Percentiles rank a stretch among this genome's conserved stretches.
Conservation (phyloP, 2,329 filamentous ascomycete genomes). For the Alternaria conjuncta region DNA sequence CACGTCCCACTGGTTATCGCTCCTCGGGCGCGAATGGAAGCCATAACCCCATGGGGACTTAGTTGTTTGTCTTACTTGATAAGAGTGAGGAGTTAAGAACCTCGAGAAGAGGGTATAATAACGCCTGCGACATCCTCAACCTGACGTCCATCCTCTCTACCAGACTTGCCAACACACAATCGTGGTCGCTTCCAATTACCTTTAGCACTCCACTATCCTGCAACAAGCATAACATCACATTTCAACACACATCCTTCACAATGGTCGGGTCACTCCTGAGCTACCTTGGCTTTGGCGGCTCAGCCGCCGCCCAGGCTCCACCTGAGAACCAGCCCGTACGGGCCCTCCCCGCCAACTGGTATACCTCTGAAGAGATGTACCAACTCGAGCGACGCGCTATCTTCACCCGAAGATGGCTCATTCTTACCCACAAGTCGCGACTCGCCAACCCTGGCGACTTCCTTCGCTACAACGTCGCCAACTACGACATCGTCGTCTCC, state of each 20-base stretch:
- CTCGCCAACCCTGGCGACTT: slow-evolving; percentile 63
- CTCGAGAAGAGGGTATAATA: slow-evolving; percentile 28
- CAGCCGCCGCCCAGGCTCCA: slow-evolving; percentile 13
- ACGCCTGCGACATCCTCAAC: slow-evolving; percentile 16
- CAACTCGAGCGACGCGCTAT: slow-evolving; percentile 58
- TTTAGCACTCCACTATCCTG: not conserved
- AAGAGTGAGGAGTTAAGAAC: slow-evolving; percentile 26
- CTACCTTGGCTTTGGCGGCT: slow-evolving; percentile 35
- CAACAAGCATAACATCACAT: not conserved
- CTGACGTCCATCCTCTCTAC: slow-evolving; percentile 11
- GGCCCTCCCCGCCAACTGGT: slow-evolving; percentile 52
- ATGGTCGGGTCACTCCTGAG: slow-evolving; percentile 37
- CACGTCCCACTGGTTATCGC: slow-evolving; percentile 28
- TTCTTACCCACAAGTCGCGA: slow-evolving; percentile 61
- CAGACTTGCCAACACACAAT: not conserved
- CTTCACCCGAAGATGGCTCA: slow-evolving; percentile 63
- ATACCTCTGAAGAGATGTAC: slow-evolving; percentile 52
- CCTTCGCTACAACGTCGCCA: slow-evolving; percentile 56
- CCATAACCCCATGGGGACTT: slow-evolving; percentile 37
- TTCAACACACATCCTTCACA: slow-evolving; percentile 2
- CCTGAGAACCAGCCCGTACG: slow-evolving; percentile 41
- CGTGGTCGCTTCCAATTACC: not conserved
- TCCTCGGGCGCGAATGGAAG: slow-evolving; percentile 30
- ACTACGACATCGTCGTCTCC: slow-evolving; percentile 52
- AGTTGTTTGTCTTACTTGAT: slow-evolving; percentile 32